These are phyloP conservation scores for Blastocystis sp. DNA, from an alignment of 352 stramenopile species.

Conservation along the genomic window DNA sequence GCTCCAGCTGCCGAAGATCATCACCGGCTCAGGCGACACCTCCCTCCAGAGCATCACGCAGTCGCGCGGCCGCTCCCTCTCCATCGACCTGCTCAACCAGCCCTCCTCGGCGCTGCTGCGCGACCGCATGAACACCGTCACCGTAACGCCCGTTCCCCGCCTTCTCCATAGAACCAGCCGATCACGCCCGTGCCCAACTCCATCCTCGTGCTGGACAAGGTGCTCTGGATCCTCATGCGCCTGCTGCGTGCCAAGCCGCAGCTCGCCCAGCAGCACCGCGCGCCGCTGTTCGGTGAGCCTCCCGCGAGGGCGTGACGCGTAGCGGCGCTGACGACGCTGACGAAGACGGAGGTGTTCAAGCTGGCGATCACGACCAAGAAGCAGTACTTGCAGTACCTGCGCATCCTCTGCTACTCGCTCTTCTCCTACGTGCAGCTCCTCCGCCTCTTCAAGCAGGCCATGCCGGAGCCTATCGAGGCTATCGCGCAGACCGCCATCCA, in stretches of 20 bases:
- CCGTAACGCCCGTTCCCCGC: background rate
- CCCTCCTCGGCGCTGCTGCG: constrained; percentile 19
- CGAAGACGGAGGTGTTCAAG: background rate
- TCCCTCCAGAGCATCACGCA: background rate
- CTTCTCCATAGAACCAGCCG: constrained; percentile 35
- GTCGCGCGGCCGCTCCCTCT: constrained; percentile 15
- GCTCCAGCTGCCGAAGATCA: background rate
- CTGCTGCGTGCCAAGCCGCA: background rate
- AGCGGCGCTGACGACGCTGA: constrained; percentile 28
- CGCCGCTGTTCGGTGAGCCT: background rate
- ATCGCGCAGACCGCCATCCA: constrained; percentile 25
- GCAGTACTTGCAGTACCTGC: constrained; percentile 47
- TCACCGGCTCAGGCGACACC: background rate
- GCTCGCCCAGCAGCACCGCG: background rate
- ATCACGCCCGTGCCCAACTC: constrained; percentile 27
- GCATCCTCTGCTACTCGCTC: constrained; percentile 47
- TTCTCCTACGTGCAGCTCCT: background rate
- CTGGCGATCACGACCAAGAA: background rate
- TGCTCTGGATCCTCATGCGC: background rate
- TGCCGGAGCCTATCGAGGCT: background rate
- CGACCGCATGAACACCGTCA: constrained; percentile 41
- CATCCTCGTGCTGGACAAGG: constrained; percentile 39
- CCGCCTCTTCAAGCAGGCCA: background rate
- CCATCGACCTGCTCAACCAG: constrained; percentile 57
- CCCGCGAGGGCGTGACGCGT: background rate